These are phyloP conservation scores for Farysia itapuensis DNA, from an alignment of 1,284 basidiomycete species.

Conservation along the genomic window DNA sequence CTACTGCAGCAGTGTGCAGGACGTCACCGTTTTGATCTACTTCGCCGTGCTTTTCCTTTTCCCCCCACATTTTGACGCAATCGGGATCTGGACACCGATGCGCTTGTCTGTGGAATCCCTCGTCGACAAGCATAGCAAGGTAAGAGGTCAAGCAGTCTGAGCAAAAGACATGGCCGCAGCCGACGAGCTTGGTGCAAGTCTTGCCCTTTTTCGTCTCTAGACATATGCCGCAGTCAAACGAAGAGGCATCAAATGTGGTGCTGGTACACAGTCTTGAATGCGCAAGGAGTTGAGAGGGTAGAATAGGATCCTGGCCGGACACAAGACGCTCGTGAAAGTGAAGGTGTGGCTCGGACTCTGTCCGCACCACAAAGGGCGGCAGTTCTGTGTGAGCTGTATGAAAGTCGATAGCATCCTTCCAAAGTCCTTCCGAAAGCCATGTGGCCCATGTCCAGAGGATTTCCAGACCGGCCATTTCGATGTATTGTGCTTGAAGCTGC, in stretches of 20 bases:
- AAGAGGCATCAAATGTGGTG: constrained; percentile 23
- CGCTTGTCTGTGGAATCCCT: constrained; percentile 32
- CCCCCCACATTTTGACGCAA: constrained; percentile 27
- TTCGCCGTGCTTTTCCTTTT: constrained; percentile 25
- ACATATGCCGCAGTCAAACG: constrained; percentile 41
- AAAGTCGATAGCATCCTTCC: constrained; percentile 10
- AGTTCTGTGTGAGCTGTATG: neutral
- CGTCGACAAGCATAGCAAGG: constrained; percentile 28
- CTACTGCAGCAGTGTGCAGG: neutral
- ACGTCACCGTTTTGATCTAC: constrained; percentile 30
- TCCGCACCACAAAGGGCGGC: no score
- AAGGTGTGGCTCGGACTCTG: neutral
- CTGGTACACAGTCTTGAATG: constrained; percentile 26
- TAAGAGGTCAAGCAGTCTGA: constrained; percentile 31
- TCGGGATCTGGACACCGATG: constrained; percentile 37
- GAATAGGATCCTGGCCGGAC: constrained; percentile 4
- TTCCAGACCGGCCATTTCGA: constrained; percentile 18
- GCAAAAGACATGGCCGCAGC: constrained; percentile 42
- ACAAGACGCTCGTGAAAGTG: constrained; percentile 16
- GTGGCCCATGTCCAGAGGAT: constrained; percentile 33
- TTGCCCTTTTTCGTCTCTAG: constrained; percentile 36
- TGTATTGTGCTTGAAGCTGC: constrained; percentile 19
- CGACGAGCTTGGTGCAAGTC: constrained; percentile 15
- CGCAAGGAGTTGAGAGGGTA: constrained; percentile 14
- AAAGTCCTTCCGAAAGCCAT: constrained; percentile 22